These are phyloP conservation scores for Cryphonectria carpinicola DNA, from an alignment of 2,329 filamentous ascomycete species.

Conservation along the genomic window DNA sequence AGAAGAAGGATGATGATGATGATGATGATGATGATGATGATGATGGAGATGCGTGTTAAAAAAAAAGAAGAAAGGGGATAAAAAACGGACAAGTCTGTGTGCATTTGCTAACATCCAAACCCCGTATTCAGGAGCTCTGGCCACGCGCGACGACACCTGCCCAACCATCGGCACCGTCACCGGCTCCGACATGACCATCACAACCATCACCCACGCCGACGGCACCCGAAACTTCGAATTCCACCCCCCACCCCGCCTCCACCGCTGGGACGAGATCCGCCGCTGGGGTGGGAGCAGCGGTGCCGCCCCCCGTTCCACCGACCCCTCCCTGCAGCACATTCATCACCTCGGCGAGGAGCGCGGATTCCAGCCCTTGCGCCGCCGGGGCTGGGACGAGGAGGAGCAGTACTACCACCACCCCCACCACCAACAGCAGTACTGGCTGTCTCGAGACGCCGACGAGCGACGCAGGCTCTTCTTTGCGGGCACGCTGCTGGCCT, in stretches of 20 bases:
- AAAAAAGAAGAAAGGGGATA: neutral
- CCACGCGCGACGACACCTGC: constrained; percentile 9
- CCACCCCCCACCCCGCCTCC: constrained; percentile 27
- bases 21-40: too few relatives aligned
- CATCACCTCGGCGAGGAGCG: constrained; percentile 22
- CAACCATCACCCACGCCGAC: constrained; percentile 19
- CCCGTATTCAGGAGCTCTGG: constrained; percentile 3
- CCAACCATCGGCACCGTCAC: constrained; percentile 23
- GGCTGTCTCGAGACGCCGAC: constrained; percentile 36
- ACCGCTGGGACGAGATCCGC: constrained; percentile 34
- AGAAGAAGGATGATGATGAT: too few relatives aligned
- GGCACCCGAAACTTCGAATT: constrained; percentile 22
- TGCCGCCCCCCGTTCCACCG: constrained; percentile 23
- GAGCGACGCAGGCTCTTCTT: constrained; percentile 44
- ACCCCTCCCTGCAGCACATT: constrained; percentile 28
- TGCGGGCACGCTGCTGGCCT: constrained; percentile 42
- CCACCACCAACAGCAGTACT: constrained; percentile 31
- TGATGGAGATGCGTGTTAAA: neutral
- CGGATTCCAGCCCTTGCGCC: neutral
- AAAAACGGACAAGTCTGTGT: neutral
- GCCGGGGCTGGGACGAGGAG: neutral
- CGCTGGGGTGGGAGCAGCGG: constrained; percentile 10
- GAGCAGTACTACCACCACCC: constrained; percentile 16
- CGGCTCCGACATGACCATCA: constrained; percentile 24
- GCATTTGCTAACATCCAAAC: constrained; percentile 2